A percentile compares a stretch with the other conserved stretches of the same genome.
phyloP scores from a whole-genome alignment of 305 asterid species.

The Fraxinus latifolia region DNA sequence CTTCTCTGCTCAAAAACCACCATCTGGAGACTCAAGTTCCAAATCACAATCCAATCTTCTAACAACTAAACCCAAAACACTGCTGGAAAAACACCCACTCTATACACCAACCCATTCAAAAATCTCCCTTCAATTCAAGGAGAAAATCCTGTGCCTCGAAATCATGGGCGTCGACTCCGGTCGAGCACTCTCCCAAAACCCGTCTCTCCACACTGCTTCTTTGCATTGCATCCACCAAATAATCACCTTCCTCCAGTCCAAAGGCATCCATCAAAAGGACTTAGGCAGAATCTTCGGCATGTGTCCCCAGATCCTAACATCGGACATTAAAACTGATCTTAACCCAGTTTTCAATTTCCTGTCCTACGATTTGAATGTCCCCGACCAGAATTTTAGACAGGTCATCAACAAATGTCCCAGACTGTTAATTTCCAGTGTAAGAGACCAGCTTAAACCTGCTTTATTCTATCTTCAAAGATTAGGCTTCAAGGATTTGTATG shows the following conservation, averaged over 20 bases:
- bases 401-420: constrained; percentile 83
- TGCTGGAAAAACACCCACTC: constrained; percentile 71
- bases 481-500: constrained; percentile 55
- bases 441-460: constrained; percentile 74
- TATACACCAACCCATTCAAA: constrained; percentile 57
- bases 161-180: constrained; percentile 90
- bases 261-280: constrained; percentile 83
- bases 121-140: constrained; percentile 80
- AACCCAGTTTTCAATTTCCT: constrained; percentile 73
- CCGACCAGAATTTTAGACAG: constrained; percentile 49
- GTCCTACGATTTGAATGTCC: constrained; percentile 53
- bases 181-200: constrained; percentile 67
- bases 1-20: constrained; percentile 40
- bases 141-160: constrained; percentile 83
- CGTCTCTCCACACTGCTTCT: constrained; percentile 58
- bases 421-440: constrained; percentile 54
- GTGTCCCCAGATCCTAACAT: constrained; percentile 74
- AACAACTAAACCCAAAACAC: constrained; percentile 49
- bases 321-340: constrained; percentile 57
- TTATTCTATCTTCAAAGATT: constrained; percentile 66
- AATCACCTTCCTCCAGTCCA: constrained; percentile 68
- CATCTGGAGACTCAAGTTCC: constrained; percentile 19
- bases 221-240: constrained; percentile 60
- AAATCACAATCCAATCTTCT: constrained; percentile 32
- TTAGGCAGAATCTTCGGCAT: constrained; percentile 71